A percentile compares a stretch with the other conserved stretches of the same genome.
These are phyloP conservation scores for Xylaria acuta DNA, from an alignment of 495 filamentous ascomycete genomes.

Conservation along the genomic window DNA sequence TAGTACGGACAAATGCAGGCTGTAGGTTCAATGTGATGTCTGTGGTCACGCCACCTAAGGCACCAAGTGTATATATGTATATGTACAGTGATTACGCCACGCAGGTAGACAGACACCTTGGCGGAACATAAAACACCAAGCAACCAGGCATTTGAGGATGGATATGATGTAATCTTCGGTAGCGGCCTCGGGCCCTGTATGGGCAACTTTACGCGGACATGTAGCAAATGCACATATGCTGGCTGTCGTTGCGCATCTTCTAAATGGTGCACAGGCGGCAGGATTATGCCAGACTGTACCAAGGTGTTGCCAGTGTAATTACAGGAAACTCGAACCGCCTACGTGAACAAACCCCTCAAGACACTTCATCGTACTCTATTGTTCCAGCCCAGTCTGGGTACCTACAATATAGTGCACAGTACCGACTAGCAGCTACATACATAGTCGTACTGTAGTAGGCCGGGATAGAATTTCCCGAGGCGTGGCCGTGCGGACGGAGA, in stretches of 20 bases:
- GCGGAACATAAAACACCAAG: too few relatives aligned
- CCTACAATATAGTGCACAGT: neutral
- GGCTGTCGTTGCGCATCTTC: neutral
- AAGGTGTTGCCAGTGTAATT: neutral
- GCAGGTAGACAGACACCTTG: neutral
- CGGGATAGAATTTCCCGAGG: conserved; percentile 15
- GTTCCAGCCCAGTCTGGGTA: too few relatives aligned
- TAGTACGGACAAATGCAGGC: neutral
- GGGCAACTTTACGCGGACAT: neutral
- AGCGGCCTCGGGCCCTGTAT: neutral
- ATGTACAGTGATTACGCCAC: too few relatives aligned
- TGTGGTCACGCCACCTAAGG: neutral
- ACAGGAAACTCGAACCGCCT: neutral
- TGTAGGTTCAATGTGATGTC: neutral
- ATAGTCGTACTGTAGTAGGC: too few relatives aligned
- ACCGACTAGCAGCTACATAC: neutral
- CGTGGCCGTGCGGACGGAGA: neutral
- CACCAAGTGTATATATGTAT: neutral
- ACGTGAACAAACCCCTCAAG: neutral
- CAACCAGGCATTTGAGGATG: too few relatives aligned
- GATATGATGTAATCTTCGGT: neutral
- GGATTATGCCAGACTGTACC: too few relatives aligned
- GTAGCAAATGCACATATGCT: neutral
- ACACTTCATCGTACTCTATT: neutral
- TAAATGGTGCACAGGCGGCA: neutral